These are phyloP conservation scores for Nannizziopsis arthrosporioides DNA, from an alignment of 2,329 filamentous ascomycete genomes.

Conservation along the genomic window DNA sequence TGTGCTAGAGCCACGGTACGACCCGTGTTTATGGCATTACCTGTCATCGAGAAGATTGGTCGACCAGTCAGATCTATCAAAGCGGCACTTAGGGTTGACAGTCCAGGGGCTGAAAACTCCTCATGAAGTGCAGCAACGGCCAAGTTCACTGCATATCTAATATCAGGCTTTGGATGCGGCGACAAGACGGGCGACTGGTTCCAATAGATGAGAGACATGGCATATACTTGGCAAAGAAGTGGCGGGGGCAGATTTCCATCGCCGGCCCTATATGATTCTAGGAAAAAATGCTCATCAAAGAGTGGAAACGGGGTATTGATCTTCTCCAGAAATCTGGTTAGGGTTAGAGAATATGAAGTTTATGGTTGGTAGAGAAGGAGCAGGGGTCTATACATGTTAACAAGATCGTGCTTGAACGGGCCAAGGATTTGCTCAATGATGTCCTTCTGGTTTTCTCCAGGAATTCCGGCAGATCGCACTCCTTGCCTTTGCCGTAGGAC, in stretches of 20 bases:
- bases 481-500: constrained; percentile 42
- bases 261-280: constrained; percentile 37
- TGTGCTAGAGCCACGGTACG: constrained; percentile 45
- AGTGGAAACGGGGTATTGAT: constrained; percentile 52
- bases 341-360: constrained; percentile 2
- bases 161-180: constrained; percentile 43
- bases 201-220: constrained; percentile 49
- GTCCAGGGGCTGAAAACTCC: constrained; percentile 46
- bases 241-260: constrained; percentile 42
- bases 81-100: constrained; percentile 48
- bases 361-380: constrained; percentile 20
- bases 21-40: constrained; percentile 45
- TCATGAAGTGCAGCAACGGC: constrained; percentile 51
- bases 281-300: constrained; percentile 45
- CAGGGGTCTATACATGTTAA: constrained; percentile 38
- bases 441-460: constrained; percentile 41
- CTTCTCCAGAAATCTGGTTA: constrained; percentile 42
- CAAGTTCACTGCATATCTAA: constrained; percentile 51
- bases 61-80: constrained; percentile 50
- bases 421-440: constrained; percentile 50
- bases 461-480: constrained; percentile 32
- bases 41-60: constrained; percentile 49
- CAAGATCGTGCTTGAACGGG: constrained; percentile 41
- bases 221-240: constrained; percentile 47
- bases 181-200: constrained; percentile 36